Base-by-base conservation (phyloP, 78 protist genomes). In the Corallochytrium limacisporum region DNA sequence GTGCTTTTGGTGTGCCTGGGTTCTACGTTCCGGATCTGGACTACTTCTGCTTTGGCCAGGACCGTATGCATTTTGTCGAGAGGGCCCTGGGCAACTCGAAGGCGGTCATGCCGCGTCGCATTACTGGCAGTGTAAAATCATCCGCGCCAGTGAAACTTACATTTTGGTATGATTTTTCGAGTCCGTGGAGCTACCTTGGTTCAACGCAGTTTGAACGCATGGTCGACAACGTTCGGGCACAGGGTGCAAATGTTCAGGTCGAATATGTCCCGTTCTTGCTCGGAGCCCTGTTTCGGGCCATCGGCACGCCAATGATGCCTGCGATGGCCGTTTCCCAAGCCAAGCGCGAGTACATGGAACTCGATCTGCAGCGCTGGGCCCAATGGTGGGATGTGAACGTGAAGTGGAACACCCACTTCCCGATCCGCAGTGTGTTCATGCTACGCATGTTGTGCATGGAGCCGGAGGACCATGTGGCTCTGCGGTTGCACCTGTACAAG, bases 281-380 rank as follows among this genome's bases (percentile, higher is more conserved):
- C 31, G 62, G 62, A 1, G 62, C 62, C 47, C 26, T 56, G 16
- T 56, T 56, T 44, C 4, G 18, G 32, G 7, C 4, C 4, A 56
- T 56, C 4, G 62, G 62, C 13, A 56, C 62, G 10, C 62, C 62
- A n/a, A 37, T 37, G 48, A n/a, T 56, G 33, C 62, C 62, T 7
- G 22, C 22, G 42, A 40, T 33, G 22, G 20, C 44, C 26, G 37
- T 32, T n/a, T 1, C 44, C 1, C 46, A 8, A 22, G 44, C 43
- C 26, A 56, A 56, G 44, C 1, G 1, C 1, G 28, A 28, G 28
- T 56, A 32, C 13, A 3, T 3, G 39, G 3, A 16, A 6, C 9
- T 12, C 2, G 60, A 50, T 18, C 5, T 50, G 57, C 57, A 18
- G 2, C 4, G 12, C 28, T 50, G 57, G 57, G 9, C 29, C 16